These are phyloP conservation scores for Tolypocladium tropicale DNA, from an alignment of 2,329 filamentous ascomycete species.

Conservation along the genomic window DNA sequence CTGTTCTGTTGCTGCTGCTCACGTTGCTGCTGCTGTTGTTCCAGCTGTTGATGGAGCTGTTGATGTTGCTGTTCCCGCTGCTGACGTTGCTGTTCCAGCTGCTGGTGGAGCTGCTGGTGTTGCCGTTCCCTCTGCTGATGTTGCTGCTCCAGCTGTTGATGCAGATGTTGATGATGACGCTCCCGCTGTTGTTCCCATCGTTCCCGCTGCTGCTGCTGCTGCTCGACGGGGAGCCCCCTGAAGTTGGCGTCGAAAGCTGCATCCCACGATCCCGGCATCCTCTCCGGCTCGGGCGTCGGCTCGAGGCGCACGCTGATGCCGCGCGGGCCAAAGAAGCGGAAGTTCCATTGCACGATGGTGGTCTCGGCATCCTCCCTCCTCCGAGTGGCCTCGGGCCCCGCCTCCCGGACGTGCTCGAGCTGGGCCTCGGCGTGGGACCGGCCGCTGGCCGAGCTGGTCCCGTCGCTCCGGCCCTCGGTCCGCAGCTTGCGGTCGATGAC, in stretches of 20 bases:
- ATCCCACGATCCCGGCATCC: conserved; percentile 16
- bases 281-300: conserved; percentile 7
- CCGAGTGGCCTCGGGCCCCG: conserved; percentile 12
- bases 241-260: conserved; percentile 8
- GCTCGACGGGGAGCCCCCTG: not conserved
- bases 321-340: conserved; percentile 42
- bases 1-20: conserved; percentile 4
- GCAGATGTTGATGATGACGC: conserved; percentile 4
- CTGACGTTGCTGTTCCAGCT: conserved; percentile 5
- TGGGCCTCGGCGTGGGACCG: conserved; percentile 28
- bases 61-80: not conserved
- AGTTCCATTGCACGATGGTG: conserved; percentile 45
- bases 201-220: not conserved
- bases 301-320: conserved; percentile 31
- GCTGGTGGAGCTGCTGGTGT: conserved; percentile 3
- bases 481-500: conserved; percentile 39
- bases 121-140: not conserved
- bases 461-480: conserved; percentile 24
- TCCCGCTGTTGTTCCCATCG: conserved; percentile 1
- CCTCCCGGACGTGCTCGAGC: conserved; percentile 22
- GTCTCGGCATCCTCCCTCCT: conserved; percentile 22
- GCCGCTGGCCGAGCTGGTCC: conserved; percentile 11
- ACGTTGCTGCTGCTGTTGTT: conserved; percentile 4
- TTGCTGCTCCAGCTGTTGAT: conserved; percentile 4
- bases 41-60: not conserved